These are phyloP conservation scores for Suillus decipiens DNA, from an alignment of 768 basidiomycete species.

Conservation along the genomic window DNA sequence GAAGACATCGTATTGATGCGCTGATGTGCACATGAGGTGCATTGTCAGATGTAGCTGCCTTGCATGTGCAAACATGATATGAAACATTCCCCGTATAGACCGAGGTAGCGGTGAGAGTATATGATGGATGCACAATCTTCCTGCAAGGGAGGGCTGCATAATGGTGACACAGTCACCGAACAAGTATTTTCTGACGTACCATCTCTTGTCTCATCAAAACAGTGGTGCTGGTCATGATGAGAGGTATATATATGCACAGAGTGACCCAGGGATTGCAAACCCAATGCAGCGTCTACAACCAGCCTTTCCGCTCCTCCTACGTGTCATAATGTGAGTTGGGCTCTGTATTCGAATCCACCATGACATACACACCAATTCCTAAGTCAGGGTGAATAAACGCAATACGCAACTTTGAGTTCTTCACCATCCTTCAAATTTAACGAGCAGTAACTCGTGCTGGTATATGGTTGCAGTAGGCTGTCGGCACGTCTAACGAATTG, in stretches of 20 bases:
- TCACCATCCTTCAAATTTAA: slow-evolving; percentile 7
- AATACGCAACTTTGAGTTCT: slow-evolving; percentile 43
- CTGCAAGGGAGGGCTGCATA: slow-evolving; percentile 40
- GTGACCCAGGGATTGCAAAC: slow-evolving; percentile 83
- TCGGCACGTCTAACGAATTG: no score
- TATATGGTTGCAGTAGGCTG: no score
- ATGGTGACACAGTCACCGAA: not conserved
- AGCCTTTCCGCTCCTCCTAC: slow-evolving; percentile 94
- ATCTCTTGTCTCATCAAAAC: slow-evolving; percentile 92
- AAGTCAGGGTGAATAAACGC: slow-evolving; percentile 95
- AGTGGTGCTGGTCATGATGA: slow-evolving; percentile 82
- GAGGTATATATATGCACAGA: slow-evolving; percentile 90
- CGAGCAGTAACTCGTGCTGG: not conserved
- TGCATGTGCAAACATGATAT: slow-evolving; percentile 86
- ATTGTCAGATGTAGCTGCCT: slow-evolving; percentile 82
- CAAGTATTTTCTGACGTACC: slow-evolving; percentile 48
- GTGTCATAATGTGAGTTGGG: slow-evolving; percentile 4
- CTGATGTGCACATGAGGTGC: slow-evolving; percentile 54
- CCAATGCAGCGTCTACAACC: slow-evolving; percentile 92
- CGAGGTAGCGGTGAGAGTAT: slow-evolving; percentile 79
- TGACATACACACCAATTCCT: slow-evolving; percentile 70
- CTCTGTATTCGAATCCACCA: not conserved
- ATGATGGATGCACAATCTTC: slow-evolving; percentile 76
- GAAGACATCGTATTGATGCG: slow-evolving; percentile 71
- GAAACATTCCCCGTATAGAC: slow-evolving; percentile 73